These are phyloP conservation scores for Sarcodon aspratus DNA, from an alignment of 768 basidiomycete species.

Conservation along the genomic window DNA sequence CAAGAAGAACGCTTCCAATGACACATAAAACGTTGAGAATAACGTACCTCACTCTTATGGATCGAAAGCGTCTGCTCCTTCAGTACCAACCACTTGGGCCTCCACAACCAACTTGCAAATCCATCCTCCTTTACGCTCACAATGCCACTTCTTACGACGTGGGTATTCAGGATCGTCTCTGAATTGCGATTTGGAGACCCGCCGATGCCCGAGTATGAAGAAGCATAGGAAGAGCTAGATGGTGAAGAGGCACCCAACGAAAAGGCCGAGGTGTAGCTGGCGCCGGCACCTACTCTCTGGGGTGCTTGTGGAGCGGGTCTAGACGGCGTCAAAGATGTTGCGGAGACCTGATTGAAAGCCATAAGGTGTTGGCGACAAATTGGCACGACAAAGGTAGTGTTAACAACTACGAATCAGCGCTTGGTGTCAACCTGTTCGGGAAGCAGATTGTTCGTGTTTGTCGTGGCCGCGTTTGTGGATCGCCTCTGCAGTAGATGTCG, in stretches of 20 bases:
- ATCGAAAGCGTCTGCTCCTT: slow-evolving; percentile 70
- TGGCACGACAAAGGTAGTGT: slow-evolving; percentile 1
- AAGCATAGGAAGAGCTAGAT: slow-evolving; percentile 47
- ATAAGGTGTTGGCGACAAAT: slow-evolving; percentile 14
- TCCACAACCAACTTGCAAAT: slow-evolving; percentile 85
- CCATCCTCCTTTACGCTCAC: slow-evolving; percentile 93
- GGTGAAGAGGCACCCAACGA: slow-evolving; percentile 33
- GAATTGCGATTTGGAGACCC: slow-evolving; percentile 57
- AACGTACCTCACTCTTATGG: slow-evolving; percentile 79
- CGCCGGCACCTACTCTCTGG: slow-evolving; percentile 31
- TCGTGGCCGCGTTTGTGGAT: no score
- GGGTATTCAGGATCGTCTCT: slow-evolving; percentile 20
- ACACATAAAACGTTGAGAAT: background rate
- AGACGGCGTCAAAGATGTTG: slow-evolving; percentile 61
- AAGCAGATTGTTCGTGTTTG: no score
- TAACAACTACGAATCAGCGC: background rate
- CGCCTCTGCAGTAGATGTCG: no score
- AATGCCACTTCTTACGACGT: slow-evolving; percentile 55
- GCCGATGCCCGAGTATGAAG: slow-evolving; percentile 73
- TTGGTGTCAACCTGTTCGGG: background rate
- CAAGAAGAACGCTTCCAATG: background rate
- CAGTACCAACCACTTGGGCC: slow-evolving; percentile 82
- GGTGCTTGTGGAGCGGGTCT: slow-evolving; percentile 72
- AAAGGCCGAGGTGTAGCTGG: slow-evolving; percentile 52
- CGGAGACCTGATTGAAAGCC: slow-evolving; percentile 37